Percentiles rank a stretch among this genome's conserved stretches.
Evolutionary conservation across 148 eudicot genomes (phyloP).

Genomic region (Rhododendron griersonianum): DNA sequence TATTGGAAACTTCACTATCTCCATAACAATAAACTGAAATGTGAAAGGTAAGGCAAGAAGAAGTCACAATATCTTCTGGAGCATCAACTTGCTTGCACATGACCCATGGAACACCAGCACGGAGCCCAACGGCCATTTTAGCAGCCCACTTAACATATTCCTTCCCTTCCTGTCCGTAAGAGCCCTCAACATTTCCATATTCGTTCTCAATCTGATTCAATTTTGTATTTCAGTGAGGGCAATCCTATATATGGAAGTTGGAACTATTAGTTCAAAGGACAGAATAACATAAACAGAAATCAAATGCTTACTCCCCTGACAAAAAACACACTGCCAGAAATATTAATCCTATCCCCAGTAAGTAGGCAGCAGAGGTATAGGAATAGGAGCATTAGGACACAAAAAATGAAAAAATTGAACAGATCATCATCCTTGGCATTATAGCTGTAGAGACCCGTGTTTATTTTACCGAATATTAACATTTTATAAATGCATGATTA

Average conservation of each 20-base stretch:
- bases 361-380: not conserved
- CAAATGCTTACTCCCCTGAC: not conserved
- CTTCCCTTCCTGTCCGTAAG: slow-evolving; percentile 67
- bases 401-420: not conserved
- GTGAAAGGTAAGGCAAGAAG: slow-evolving; percentile 8
- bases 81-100: slow-evolving; percentile 98
- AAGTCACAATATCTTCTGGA: slow-evolving; percentile 72
- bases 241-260: not conserved
- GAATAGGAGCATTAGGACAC: not conserved
- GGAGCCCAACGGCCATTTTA: slow-evolving; percentile 80
- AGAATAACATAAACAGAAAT: not conserved
- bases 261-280: not conserved
- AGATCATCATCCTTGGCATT: not conserved
- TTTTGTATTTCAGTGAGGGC: not conserved
- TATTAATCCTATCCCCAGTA: not conserved
- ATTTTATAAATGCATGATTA: no score
- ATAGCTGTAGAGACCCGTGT: no score
- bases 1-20: not conserved
- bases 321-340: not conserved
- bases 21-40: not conserved
- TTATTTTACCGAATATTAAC: no score
- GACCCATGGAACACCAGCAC: slow-evolving; percentile 99
- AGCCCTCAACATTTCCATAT: slow-evolving; percentile 71
- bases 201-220: slow-evolving; percentile 87
- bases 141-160: slow-evolving; percentile 90